phyloP scores from a whole-genome alignment of 75 land plant species.

The Ceratopteris richardii region DNA sequence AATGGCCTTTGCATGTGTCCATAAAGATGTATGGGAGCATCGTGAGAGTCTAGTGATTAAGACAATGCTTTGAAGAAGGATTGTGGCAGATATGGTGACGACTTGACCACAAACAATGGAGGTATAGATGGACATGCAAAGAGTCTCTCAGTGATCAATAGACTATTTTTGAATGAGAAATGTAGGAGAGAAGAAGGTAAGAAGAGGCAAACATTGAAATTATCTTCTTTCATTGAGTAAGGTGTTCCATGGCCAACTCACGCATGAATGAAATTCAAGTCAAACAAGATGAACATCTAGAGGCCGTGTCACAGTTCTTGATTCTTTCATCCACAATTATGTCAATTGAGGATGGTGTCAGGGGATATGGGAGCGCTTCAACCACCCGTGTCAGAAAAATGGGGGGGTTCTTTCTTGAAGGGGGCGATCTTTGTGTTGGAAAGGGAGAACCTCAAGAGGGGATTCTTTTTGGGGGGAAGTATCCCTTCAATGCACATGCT shows the following conservation, averaged over 20 bases:
- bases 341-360: too few species aligned
- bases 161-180: neutral
- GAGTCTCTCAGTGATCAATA: neutral
- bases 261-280: neutral
- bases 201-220: neutral
- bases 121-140: neutral
- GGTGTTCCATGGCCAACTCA: neutral
- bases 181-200: too few species aligned
- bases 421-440: too few species aligned
- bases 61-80: neutral
- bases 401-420: too few species aligned
- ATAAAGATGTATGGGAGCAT: constrained; percentile 5
- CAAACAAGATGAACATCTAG: neutral
- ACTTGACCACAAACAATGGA: neutral
- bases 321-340: too few species aligned
- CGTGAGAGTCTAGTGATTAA: constrained; percentile 20
- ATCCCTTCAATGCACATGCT: too few species aligned
- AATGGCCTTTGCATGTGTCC: too few species aligned
- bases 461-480: too few species aligned
- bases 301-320: too few species aligned
- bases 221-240: neutral
- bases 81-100: neutral
- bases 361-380: too few species aligned
- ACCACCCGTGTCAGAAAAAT: too few species aligned
- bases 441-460: too few species aligned